Conservation (phyloP, 2,329 filamentous ascomycete species). For the Diplocarpon mali region DNA sequence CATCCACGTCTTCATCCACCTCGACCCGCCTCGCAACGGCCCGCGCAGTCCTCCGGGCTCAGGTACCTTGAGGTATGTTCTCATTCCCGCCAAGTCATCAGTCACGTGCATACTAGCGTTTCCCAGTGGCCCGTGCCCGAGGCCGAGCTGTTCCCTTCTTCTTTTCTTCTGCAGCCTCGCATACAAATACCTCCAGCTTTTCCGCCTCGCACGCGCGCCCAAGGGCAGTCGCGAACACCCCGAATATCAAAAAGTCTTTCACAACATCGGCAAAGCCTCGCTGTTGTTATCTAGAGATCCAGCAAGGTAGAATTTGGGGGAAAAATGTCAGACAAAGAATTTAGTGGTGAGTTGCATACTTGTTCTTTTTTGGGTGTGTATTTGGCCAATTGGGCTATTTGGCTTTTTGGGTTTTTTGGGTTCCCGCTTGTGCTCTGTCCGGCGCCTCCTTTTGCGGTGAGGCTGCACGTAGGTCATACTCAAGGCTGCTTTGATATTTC, state of each 20-base stretch:
- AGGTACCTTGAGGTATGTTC: too few relatives aligned
- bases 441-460: not conserved
- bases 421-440: not conserved
- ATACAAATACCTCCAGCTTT: constrained; percentile 13
- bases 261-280: not conserved
- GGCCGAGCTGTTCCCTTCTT: not conserved
- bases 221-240: constrained; percentile 9
- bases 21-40: too few relatives aligned
- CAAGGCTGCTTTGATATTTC: too few relatives aligned
- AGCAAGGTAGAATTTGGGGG: too few relatives aligned
- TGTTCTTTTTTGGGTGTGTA: too few relatives aligned
- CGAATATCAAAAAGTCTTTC: constrained; percentile 1
- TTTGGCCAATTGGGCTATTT: too few relatives aligned
- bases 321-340: constrained; percentile 55
- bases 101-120: too few relatives aligned
- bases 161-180: constrained; percentile 11
- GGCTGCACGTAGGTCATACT: too few relatives aligned
- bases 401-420: not conserved
- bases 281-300: too few relatives aligned
- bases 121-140: not conserved
- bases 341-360: constrained; percentile 44
- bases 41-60: too few relatives aligned
- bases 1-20: too few relatives aligned
- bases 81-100: too few relatives aligned
- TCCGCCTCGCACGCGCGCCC: constrained; percentile 1